Evolutionary conservation across 2,329 filamentous ascomycete genomes (phyloP).

Genomic region (Cercospora sp.): DNA sequence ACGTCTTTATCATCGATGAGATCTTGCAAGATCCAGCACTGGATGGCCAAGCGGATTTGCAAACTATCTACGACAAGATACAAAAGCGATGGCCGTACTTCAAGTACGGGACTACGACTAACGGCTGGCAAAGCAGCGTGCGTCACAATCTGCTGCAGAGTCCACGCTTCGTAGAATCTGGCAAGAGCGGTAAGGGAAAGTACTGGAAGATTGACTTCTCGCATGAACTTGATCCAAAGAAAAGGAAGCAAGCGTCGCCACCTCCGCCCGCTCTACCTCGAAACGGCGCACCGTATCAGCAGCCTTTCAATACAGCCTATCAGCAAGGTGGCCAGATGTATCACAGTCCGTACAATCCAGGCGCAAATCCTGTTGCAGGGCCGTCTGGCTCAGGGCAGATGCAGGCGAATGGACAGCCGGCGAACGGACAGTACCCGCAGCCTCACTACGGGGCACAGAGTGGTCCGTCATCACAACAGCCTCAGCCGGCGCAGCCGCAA

Average conservation of each 20-base stretch:
- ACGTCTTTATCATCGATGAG: constrained; percentile 65
- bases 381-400: not conserved
- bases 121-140: constrained; percentile 67
- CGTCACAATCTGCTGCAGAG: constrained; percentile 64
- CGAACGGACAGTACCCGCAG: constrained; percentile 14
- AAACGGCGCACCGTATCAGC: constrained; percentile 17
- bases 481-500: constrained; percentile 11
- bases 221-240: constrained; percentile 61
- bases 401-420: not conserved
- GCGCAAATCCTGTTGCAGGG: constrained; percentile 1
- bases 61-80: constrained; percentile 65
- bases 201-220: constrained; percentile 62
- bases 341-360: constrained; percentile 20
- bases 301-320: constrained; percentile 17
- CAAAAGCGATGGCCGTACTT: constrained; percentile 65
- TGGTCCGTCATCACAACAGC: constrained; percentile 18
- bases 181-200: constrained; percentile 62
- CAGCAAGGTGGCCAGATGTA: constrained; percentile 18
- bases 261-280: constrained; percentile 27
- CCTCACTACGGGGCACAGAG: constrained; percentile 15
- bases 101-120: constrained; percentile 59
- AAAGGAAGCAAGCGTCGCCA: constrained; percentile 49
- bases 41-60: constrained; percentile 60
- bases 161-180: constrained; percentile 60
- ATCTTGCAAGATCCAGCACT: constrained; percentile 55